phyloP scores from a whole-genome alignment of 225 moss, liverwort and hornwort species.

The Lunularia cruciata region DNA sequence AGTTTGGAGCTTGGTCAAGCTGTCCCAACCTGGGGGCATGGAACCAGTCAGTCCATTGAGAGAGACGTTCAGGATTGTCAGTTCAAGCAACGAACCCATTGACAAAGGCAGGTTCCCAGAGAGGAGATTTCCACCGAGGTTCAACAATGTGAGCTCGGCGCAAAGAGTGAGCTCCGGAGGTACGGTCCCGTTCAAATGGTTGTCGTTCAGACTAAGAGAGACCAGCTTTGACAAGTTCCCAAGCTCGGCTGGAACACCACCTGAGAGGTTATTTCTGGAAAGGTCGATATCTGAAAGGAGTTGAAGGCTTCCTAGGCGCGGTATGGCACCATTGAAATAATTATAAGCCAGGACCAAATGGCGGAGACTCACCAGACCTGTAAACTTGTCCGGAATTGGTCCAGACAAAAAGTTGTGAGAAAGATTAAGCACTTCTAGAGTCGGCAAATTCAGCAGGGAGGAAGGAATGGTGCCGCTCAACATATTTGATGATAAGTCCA shows the following conservation, averaged over 20 bases:
- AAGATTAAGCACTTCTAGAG: slow-evolving; percentile 47
- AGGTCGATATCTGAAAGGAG: slow-evolving; percentile 55
- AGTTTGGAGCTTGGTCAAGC: slow-evolving; percentile 38
- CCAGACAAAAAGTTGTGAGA: slow-evolving; percentile 57
- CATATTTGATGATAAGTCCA: slow-evolving; percentile 51
- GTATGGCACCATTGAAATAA: slow-evolving; percentile 43
- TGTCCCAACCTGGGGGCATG: slow-evolving; percentile 56
- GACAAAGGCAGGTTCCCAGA: slow-evolving; percentile 49
- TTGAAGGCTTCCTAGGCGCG: slow-evolving; percentile 47
- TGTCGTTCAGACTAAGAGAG: slow-evolving; percentile 44
- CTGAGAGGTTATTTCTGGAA: slow-evolving; percentile 57
- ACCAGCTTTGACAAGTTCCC: slow-evolving; percentile 50
- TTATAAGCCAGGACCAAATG: slow-evolving; percentile 52
- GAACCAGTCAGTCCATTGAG: slow-evolving; percentile 56
- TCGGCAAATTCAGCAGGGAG: slow-evolving; percentile 33
- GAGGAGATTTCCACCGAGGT: slow-evolving; percentile 54
- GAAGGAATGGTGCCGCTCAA: slow-evolving; percentile 49
- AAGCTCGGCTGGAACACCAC: slow-evolving; percentile 52
- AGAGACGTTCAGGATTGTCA: slow-evolving; percentile 58
- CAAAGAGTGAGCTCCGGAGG: slow-evolving; percentile 58
- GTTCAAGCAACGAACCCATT: slow-evolving; percentile 49
- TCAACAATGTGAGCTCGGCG: slow-evolving; percentile 46
- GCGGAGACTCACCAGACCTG: slow-evolving; percentile 40
- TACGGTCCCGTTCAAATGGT: slow-evolving; percentile 53
- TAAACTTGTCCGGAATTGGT: slow-evolving; percentile 46